Conservation (phyloP, 352 stramenopile genomes). For the Phytophthora melonis region DNA sequence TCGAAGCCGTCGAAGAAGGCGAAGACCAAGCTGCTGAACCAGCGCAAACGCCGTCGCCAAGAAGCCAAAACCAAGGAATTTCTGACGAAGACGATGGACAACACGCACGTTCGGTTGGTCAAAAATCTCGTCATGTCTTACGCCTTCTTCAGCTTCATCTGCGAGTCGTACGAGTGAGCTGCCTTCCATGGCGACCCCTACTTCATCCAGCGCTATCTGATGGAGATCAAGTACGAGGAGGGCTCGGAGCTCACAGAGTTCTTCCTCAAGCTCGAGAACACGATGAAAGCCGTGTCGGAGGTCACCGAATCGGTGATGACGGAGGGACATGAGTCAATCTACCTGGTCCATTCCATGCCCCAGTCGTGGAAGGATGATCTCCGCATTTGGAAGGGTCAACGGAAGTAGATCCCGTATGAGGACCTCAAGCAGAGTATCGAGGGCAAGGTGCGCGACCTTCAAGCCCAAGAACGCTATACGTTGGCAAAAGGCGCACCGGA, state of each 20-base stretch:
- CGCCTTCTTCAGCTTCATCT: conserved; percentile 5
- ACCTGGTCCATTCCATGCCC: conserved; percentile 5
- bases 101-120: conserved; percentile 1
- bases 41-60: background rate
- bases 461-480: background rate
- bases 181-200: conserved; percentile 5
- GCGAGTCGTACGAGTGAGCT: conserved; percentile 6
- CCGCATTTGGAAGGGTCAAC: conserved; percentile 4
- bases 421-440: conserved; percentile 4
- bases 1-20: background rate
- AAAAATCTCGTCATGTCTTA: background rate
- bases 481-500: background rate
- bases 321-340: conserved; percentile 3
- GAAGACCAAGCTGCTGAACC: background rate
- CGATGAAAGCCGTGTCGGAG: background rate
- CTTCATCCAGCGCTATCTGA: conserved; percentile 2
- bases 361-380: conserved; percentile 7
- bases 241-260: background rate
- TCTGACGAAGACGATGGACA: conserved; percentile 14
- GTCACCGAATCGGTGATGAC: conserved; percentile 12
- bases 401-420: conserved; percentile 7
- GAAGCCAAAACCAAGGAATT: conserved; percentile 3
- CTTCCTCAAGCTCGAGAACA: background rate
- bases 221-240: conserved; percentile 7
- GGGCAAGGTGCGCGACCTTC: background rate